A percentile compares a stretch with the other conserved stretches of the same genome.
phyloP scores from a whole-genome alignment of 306 rosid species.

The cucumber (Cucumis sativus) region DNA sequence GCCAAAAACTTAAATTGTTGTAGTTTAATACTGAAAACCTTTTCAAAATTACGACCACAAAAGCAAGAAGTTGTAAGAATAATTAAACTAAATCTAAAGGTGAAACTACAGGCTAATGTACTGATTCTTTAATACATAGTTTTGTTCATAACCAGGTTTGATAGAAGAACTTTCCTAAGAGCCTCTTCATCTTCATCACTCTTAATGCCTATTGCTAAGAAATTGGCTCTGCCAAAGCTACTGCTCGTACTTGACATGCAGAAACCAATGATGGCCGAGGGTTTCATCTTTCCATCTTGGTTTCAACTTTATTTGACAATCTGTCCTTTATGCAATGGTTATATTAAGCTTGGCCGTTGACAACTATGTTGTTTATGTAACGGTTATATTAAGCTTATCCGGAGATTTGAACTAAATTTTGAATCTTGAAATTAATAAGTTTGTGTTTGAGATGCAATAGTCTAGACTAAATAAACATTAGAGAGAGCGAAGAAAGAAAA shows the following conservation, averaged over 20 bases:
- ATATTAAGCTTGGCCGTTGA: too few relatives aligned
- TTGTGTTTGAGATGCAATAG: too few relatives aligned
- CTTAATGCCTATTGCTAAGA: background rate
- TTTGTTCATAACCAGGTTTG: background rate
- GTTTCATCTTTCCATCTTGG: background rate
- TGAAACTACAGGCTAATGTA: background rate
- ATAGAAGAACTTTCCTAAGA: background rate
- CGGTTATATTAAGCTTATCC: too few relatives aligned
- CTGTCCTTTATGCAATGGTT: too few relatives aligned
- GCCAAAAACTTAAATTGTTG: constrained; percentile 20
- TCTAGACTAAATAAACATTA: too few relatives aligned
- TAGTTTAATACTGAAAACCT: background rate
- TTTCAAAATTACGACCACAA: background rate
- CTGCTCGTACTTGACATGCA: background rate
- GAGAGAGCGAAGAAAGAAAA: too few relatives aligned
- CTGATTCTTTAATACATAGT: background rate
- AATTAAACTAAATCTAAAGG: background rate
- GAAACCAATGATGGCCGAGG: background rate
- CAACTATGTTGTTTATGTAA: too few relatives aligned
- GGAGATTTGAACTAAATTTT: too few relatives aligned
- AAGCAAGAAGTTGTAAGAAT: background rate
- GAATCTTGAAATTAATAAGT: too few relatives aligned
- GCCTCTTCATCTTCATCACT: background rate
- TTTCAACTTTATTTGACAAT: background rate
- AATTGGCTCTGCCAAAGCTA: background rate